Evolutionary conservation across 2,329 filamentous ascomycete species (phyloP).

Genomic region (Colletotrichum liriopes): DNA sequence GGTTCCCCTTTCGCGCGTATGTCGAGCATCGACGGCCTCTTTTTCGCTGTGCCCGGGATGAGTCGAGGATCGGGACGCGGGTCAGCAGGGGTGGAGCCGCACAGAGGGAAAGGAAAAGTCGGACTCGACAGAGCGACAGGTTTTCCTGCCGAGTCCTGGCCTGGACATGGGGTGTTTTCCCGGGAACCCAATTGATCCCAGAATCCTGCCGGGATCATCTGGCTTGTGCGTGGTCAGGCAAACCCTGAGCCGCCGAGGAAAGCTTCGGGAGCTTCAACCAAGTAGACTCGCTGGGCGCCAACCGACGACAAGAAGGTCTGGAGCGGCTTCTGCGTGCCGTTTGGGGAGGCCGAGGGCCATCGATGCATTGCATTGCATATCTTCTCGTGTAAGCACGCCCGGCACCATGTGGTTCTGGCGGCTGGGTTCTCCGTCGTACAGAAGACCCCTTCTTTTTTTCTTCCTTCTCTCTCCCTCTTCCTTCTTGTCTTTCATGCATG

Average conservation of each 20-base stretch:
- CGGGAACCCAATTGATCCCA: conserved; percentile 39
- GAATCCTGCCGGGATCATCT: conserved; percentile 25
- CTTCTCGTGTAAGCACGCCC: conserved; percentile 21
- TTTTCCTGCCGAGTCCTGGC: background rate
- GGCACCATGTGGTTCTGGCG: conserved; percentile 1
- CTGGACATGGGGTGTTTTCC: conserved; percentile 24
- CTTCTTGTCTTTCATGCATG: conserved; percentile 12
- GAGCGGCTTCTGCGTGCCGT: conserved; percentile 20
- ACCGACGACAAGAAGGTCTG: background rate
- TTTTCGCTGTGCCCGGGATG: conserved; percentile 1
- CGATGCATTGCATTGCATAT: conserved; percentile 38
- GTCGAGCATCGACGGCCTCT: background rate
- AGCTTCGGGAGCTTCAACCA: conserved; percentile 15
- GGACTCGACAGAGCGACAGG: background rate
- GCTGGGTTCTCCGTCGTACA: background rate
- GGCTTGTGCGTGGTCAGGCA: conserved; percentile 15
- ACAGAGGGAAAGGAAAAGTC: conserved; percentile 16
- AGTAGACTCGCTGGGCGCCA: conserved; percentile 17
- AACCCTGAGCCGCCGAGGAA: conserved; percentile 18
- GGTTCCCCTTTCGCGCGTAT: conserved; percentile 1
- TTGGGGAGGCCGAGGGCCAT: conserved; percentile 23
- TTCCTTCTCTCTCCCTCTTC: background rate
- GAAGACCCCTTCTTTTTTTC: conserved; percentile 27
- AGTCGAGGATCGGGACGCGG: conserved; percentile 2
- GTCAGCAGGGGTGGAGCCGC: conserved; percentile 10